These are phyloP conservation scores for Trichosanthes cucumerina DNA, from an alignment of 306 rosid genomes.

Conservation along the genomic window DNA sequence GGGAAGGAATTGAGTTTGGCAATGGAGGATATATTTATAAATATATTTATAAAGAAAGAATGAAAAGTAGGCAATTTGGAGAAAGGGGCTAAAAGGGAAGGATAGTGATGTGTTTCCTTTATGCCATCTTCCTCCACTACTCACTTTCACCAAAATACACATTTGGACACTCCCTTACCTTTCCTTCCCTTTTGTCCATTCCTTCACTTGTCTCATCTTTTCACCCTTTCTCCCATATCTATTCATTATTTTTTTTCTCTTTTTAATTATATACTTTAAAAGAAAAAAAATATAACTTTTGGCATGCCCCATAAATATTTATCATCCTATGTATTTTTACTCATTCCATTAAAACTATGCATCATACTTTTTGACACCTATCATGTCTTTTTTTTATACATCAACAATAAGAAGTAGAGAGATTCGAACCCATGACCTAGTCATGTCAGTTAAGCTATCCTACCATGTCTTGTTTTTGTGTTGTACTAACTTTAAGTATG, in stretches of 20 bases:
- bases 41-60: background rate
- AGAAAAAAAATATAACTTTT: too few relatives aligned
- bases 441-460: too few relatives aligned
- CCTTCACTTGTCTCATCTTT: conserved; percentile 9
- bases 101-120: conserved; percentile 15
- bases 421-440: too few relatives aligned
- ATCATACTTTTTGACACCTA: background rate
- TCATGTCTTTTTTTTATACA: background rate
- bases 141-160: conserved; percentile 27
- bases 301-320: background rate
- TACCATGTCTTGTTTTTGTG: background rate
- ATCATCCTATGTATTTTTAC: background rate
- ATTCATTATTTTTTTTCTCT: background rate
- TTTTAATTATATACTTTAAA: background rate
- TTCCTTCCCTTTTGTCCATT: conserved; percentile 24
- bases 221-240: background rate
- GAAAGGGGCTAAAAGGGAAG: background rate
- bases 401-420: too few relatives aligned
- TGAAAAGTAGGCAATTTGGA: background rate
- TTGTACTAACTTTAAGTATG: background rate
- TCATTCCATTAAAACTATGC: background rate
- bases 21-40: background rate
- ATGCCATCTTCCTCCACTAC: conserved; percentile 10
- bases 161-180: conserved; percentile 11
- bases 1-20: background rate